A percentile compares a stretch with the other conserved stretches of the same genome.
Evolutionary conservation across 768 basidiomycete species (phyloP).

Genomic region (Calocybe gangraenosa): DNA sequence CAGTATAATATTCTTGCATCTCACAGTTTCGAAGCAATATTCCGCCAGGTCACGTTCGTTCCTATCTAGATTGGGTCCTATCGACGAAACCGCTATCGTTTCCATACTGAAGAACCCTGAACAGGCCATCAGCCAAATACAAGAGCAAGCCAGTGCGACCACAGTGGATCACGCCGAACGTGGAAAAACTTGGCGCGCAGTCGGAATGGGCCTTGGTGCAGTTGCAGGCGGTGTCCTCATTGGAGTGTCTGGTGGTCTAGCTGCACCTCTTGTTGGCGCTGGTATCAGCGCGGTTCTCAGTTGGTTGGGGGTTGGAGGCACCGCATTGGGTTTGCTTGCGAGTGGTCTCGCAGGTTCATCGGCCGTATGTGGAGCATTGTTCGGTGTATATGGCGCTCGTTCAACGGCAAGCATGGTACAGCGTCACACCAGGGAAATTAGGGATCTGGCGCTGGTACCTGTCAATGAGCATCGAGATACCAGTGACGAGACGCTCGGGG

Average conservation of each 20-base stretch:
- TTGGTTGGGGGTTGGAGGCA: constrained; percentile 50
- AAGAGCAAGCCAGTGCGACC: constrained; percentile 35
- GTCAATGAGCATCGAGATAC: constrained; percentile 29
- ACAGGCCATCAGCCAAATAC: constrained; percentile 38
- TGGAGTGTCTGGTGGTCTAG: constrained; percentile 56
- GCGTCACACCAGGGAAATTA: constrained; percentile 47
- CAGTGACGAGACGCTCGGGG: constrained; percentile 43
- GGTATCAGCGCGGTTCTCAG: constrained; percentile 44
- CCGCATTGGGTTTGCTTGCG: constrained; percentile 44
- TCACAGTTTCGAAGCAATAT: constrained; percentile 43
- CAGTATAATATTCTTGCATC: constrained; percentile 46
- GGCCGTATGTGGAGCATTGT: constrained; percentile 53
- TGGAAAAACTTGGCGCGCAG: constrained; percentile 35
- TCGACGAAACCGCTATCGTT: constrained; percentile 42
- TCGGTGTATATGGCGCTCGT: constrained; percentile 52
- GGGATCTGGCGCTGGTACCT: constrained; percentile 49
- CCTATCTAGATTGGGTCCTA: constrained; percentile 30
- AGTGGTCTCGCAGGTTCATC: constrained; percentile 52
- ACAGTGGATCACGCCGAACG: constrained; percentile 37
- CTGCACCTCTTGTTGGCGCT: constrained; percentile 56
- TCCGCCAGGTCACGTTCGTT: constrained; percentile 49
- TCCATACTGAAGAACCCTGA: constrained; percentile 47
- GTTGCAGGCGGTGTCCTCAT: constrained; percentile 52
- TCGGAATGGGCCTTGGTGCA: constrained; percentile 49
- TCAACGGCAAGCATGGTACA: constrained; percentile 45